Evolutionary conservation across 495 filamentous ascomycete species (phyloP), one percentile per base, ranked within the genome.

Genomic region (Rhizodiscina lignyota): DNA sequence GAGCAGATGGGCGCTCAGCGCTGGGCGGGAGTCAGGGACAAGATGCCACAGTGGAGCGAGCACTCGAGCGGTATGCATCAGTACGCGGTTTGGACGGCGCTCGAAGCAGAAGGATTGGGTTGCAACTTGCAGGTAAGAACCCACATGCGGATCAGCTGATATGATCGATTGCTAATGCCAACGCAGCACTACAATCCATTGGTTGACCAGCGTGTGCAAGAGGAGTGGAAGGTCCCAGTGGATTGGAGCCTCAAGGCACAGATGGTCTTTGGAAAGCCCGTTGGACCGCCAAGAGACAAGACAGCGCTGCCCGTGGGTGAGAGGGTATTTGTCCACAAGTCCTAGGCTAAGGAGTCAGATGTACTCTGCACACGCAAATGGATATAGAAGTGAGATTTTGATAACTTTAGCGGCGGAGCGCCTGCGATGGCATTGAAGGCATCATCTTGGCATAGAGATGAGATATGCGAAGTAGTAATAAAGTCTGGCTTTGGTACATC

Each of bases 111-210:
- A 56, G 78, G 79, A 21, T 59, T 82, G 21, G 79, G 77, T 30
- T 68, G 65, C 50, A 82, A 73, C 59, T 62, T 84, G 3, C 77
- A 82, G 36, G n/a, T n/a, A n/a, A n/a, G n/a, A n/a, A n/a, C n/a
- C n/a, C n/a, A n/a, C n/a, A n/a, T n/a, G n/a, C n/a, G n/a, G n/a
- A n/a, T n/a, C n/a, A n/a, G n/a, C n/a, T n/a, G n/a, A n/a, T n/a
- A n/a, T n/a, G n/a, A n/a, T n/a, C n/a, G n/a, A n/a, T n/a, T n/a
- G n/a, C n/a, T n/a, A n/a, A n/a, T n/a, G n/a, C n/a, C n/a, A n/a
- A n/a, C n/a, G n/a, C 79, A 84, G 60, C 77, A 80, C 55, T 79
- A 80, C 58, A 76, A 74, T 62, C 48, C 74, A 0, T 43, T 77
- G 32, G 52, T 79, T 34, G 70, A 76, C 54, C 55, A 49, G 33